Evolutionary conservation across 139 green algal genomes (phyloP).

Genomic region (Coelastrella sp.): DNA sequence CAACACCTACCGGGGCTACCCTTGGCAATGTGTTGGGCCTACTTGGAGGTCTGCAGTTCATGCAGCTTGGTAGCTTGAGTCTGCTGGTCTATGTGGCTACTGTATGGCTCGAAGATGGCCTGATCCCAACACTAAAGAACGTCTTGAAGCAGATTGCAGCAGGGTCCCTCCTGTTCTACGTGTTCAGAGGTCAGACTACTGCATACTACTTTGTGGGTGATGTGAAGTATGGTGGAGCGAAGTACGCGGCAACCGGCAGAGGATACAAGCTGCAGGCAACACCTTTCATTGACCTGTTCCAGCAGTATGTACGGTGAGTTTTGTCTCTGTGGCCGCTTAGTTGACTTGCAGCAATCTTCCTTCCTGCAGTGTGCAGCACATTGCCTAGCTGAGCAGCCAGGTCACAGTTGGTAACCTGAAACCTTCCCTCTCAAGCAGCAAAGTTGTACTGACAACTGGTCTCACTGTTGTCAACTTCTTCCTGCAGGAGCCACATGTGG

Average conservation of each 20-base stretch:
- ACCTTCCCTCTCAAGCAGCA: neutral
- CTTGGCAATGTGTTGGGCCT: neutral
- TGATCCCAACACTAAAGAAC: slow-evolving; percentile 22
- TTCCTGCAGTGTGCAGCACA: neutral
- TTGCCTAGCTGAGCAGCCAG: neutral
- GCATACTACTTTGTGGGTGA: neutral
- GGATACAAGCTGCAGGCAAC: slow-evolving; percentile 34
- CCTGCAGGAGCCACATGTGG: slow-evolving; percentile 31
- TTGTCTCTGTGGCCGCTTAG: neutral
- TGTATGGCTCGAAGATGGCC: slow-evolving; percentile 29
- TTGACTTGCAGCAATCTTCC: neutral
- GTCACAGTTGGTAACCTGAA: neutral
- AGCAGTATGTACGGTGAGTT: slow-evolving; percentile 12
- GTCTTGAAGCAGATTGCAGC: slow-evolving; percentile 36
- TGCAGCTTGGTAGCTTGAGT: slow-evolving; percentile 31
- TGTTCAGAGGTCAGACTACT: slow-evolving; percentile 41
- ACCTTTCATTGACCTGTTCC: slow-evolving; percentile 32
- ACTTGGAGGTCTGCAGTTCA: slow-evolving; percentile 26
- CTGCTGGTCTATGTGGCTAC: slow-evolving; percentile 37
- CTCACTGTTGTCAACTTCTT: neutral
- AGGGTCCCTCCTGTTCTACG: slow-evolving; percentile 41
- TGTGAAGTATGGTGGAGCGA: slow-evolving; percentile 28
- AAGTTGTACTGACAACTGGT: neutral
- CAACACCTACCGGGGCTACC: neutral
- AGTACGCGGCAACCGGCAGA: slow-evolving; percentile 34